Conservation (phyloP, 2,329 filamentous ascomycete genomes). For the Sclerotinia minor region DNA sequence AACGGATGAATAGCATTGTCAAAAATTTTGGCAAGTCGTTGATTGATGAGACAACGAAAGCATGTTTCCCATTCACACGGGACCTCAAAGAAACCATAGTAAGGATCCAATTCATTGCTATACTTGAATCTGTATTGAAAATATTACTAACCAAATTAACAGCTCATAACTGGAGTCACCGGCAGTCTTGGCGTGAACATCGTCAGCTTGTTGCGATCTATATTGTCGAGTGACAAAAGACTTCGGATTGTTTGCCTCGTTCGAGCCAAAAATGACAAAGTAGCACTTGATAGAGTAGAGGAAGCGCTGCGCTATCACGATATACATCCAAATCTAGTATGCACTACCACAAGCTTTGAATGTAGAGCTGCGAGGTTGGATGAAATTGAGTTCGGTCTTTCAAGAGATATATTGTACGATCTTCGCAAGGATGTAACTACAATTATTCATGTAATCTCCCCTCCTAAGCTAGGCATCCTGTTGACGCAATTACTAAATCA, state of each 20-base stretch:
- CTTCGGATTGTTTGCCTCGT: slow-evolving; percentile 49
- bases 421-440: slow-evolving; percentile 36
- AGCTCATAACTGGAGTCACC: slow-evolving; percentile 52
- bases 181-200: slow-evolving; percentile 54
- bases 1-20: not conserved
- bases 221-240: slow-evolving; percentile 46
- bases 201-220: slow-evolving; percentile 43
- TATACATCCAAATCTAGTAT: not conserved
- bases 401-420: slow-evolving; percentile 41
- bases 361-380: slow-evolving; percentile 49
- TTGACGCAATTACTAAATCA: not conserved
- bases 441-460: slow-evolving; percentile 54
- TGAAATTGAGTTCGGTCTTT: slow-evolving; percentile 51
- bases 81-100: slow-evolving; percentile 1
- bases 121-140: not conserved
- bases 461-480: not conserved
- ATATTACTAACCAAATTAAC: slow-evolving; percentile 15
- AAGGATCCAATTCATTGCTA: not conserved
- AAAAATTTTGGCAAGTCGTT: not conserved
- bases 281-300: slow-evolving; percentile 48
- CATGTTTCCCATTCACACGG: not conserved
- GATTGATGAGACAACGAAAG: not conserved
- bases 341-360: slow-evolving; percentile 25
- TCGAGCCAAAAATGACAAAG: slow-evolving; percentile 47
- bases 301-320: slow-evolving; percentile 46